Evolutionary conservation across 148 eudicot species (phyloP).

Genomic region (Vaccinium vitisidaea): DNA sequence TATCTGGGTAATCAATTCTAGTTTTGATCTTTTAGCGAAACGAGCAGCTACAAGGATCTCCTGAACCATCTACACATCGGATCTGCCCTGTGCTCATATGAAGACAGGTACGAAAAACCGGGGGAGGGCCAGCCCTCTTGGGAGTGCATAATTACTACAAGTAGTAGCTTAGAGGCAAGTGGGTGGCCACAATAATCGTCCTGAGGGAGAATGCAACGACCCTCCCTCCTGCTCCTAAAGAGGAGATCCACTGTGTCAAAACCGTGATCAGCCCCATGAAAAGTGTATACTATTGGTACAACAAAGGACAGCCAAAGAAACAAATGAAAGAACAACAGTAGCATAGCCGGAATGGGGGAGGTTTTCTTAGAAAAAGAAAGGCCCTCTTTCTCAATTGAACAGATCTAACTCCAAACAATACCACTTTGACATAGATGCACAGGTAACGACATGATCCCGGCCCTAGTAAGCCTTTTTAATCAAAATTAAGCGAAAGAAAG

Average conservation of each 20-base stretch:
- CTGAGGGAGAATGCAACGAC: background rate
- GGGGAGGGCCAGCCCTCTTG: background rate
- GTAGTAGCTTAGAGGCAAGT: background rate
- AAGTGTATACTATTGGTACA: background rate
- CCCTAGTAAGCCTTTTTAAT: background rate
- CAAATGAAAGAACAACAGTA: background rate
- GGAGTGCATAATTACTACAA: background rate
- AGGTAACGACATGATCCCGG: background rate
- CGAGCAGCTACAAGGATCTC: background rate
- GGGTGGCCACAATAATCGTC: background rate
- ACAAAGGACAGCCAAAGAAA: background rate
- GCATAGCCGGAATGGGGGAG: background rate
- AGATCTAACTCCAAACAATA: background rate
- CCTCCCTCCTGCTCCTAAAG: background rate
- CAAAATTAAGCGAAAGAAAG: background rate
- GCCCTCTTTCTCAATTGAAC: background rate
- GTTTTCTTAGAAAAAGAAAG: background rate
- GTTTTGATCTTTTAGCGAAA: background rate
- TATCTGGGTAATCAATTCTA: background rate
- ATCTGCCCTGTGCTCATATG: constrained; percentile 1
- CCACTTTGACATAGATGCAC: constrained; percentile 6
- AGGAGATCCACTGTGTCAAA: background rate
- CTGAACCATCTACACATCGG: background rate
- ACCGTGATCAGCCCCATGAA: background rate
- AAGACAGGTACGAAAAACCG: background rate